phyloP scores from a whole-genome alignment of 2,329 filamentous ascomycete genomes.

The Fusarium brachygibbosum region DNA sequence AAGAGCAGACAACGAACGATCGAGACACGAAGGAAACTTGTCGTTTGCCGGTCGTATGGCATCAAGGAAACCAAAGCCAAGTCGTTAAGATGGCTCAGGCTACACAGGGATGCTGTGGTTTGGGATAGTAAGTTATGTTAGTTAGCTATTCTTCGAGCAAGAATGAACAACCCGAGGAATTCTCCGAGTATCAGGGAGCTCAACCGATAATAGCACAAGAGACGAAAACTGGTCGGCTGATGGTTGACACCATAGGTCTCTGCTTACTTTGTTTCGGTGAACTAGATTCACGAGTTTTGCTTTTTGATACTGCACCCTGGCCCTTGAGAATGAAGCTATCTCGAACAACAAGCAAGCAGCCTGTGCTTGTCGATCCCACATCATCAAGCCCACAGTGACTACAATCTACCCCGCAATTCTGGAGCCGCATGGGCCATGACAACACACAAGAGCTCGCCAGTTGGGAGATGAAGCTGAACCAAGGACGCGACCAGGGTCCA shows the following conservation, averaged over 20 bases:
- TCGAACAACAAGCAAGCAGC: conserved; percentile 17
- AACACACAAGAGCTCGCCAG: conserved; percentile 17
- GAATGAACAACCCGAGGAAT: background rate
- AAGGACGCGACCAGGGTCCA: conserved; percentile 16
- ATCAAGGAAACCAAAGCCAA: conserved; percentile 8
- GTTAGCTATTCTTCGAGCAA: conserved; percentile 2
- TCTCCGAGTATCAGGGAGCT: background rate
- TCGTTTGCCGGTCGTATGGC: conserved; percentile 43
- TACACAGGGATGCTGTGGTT: background rate
- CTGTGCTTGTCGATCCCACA: conserved; percentile 24
- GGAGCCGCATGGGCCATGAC: conserved; percentile 35
- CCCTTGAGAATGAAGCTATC: conserved; percentile 34
- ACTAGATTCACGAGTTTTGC: background rate
- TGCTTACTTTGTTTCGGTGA: too few relatives aligned
- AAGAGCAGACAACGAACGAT: background rate
- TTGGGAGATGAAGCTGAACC: conserved; percentile 23
- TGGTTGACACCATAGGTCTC: background rate
- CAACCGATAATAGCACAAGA: background rate
- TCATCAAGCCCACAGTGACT: conserved; percentile 25
- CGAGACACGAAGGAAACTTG: conserved; percentile 2
- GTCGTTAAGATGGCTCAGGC: background rate
- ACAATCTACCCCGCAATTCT: conserved; percentile 44
- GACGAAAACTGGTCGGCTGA: background rate
- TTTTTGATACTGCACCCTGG: background rate
- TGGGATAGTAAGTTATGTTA: conserved; percentile 1